Percentiles rank a stretch among this genome's conserved stretches.
These are phyloP conservation scores for Aspergillus cavernicola DNA, from an alignment of 495 filamentous ascomycete species.

Conservation along the genomic window DNA sequence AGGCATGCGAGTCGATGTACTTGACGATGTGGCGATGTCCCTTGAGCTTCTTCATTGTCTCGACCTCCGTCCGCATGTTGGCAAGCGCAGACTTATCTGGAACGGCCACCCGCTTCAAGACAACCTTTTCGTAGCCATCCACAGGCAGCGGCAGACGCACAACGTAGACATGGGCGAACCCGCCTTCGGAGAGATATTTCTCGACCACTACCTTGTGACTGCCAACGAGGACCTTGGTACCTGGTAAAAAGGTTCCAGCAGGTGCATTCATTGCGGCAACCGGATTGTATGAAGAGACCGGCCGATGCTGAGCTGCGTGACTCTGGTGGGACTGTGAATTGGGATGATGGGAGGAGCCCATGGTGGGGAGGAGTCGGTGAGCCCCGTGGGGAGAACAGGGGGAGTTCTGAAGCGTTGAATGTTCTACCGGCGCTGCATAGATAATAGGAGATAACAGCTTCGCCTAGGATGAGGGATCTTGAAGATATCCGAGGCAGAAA, in stretches of 20 bases:
- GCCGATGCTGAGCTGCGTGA: constrained; percentile 30
- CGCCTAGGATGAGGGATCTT: neutral
- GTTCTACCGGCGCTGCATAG: constrained; percentile 24
- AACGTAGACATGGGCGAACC: constrained; percentile 97
- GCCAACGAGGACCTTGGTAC: constrained; percentile 94
- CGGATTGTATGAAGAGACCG: constrained; percentile 37
- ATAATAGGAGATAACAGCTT: neutral
- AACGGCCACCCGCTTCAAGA: constrained; percentile 95
- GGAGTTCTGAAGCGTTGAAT: neutral
- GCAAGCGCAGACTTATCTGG: constrained; percentile 91
- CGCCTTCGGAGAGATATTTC: constrained; percentile 96
- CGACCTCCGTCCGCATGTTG: constrained; percentile 96
- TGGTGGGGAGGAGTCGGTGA: constrained; percentile 25
- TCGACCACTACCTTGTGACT: constrained; percentile 92
- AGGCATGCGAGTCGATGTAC: constrained; percentile 97
- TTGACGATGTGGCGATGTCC: constrained; percentile 94
- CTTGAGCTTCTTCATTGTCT: constrained; percentile 99
- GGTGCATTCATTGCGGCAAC: constrained; percentile 53
- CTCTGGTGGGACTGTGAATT: constrained; percentile 28
- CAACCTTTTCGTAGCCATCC: constrained; percentile 79
- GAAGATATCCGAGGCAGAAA: constrained; percentile 7
- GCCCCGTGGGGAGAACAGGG: constrained; percentile 20
- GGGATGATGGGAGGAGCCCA: constrained; percentile 35
- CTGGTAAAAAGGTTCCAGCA: constrained; percentile 84
- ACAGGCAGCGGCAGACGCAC: constrained; percentile 76